Base-by-base conservation (phyloP, 1,284 basidiomycete species). In the Leccinum pallidistipes region DNA sequence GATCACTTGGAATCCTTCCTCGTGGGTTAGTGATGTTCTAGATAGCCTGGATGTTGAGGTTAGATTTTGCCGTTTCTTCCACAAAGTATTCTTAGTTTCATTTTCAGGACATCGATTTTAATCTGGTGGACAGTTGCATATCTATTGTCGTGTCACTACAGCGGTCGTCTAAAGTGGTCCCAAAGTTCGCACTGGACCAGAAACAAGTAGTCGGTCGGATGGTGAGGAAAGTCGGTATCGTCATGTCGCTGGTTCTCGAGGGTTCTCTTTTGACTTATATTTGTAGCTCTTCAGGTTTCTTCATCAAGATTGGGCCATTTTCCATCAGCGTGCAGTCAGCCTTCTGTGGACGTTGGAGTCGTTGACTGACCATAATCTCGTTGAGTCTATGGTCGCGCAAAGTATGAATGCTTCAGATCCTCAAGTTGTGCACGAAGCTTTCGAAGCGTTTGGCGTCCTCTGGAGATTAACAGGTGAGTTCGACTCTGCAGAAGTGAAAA, bases 361-460 rank as follows among this genome's bases (percentile, higher is more conserved):
- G 24, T 79, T 85, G 2, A 85, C 88, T 11, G 78, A 81, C 3
- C 79, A 81, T 31, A 81, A 83, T 36, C 83, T 91, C 69, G 83
- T 95, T 11, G 92, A 95, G 71, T 86, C 90, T 2, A 87, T 92
- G 55, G 76, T 95, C 49, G 84, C 92, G 1, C 84, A 87, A 61
- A 83, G 80, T n/a, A 82, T 95, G 75, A 82, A 82, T 11, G 82
- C 85, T 9, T 72, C 80, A 0, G 79, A 85, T 52, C 76, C 78
- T 18, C 68, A 68, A n/a, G 79, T 81, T 58, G 76, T 82, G 11
- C 79, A 83, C 56, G 84, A 86, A 32, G 85, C 89, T 0, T 92
- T 91, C 71, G 90, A 95, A 65, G 92, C 91, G 0, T 97, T 99
- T 73, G 95, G 97, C 1, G 87, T 94, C 1, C 79, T 98, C 6